phyloP scores from a whole-genome alignment of 371 early-diverging fungal genomes.

The Mucor lusitanicus region DNA sequence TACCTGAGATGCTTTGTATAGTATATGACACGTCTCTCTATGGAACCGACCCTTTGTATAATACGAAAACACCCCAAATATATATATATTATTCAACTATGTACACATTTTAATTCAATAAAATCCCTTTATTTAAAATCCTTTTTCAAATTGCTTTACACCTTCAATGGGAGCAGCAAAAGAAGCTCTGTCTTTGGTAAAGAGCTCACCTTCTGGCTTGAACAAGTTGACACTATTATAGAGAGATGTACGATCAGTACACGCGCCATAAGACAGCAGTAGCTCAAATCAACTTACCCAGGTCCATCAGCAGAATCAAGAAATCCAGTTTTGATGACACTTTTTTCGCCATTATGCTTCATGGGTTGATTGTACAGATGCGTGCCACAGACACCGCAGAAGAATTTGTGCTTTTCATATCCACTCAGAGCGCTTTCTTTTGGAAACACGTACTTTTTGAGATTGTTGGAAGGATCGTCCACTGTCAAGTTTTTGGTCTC shows the following conservation, averaged over 20 bases:
- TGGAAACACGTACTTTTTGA: slow-evolving; percentile 23
- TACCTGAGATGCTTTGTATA: slow-evolving; percentile 9
- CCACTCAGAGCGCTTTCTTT: slow-evolving; percentile 18
- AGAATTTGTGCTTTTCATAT: slow-evolving; percentile 31
- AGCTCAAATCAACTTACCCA: slow-evolving; percentile 4
- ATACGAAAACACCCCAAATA: not conserved
- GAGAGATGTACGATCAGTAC: no score
- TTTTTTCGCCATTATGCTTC: slow-evolving; percentile 26
- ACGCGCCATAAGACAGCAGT: not conserved
- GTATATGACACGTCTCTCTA: not conserved
- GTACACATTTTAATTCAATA: not conserved
- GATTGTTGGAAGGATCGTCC: slow-evolving; percentile 14
- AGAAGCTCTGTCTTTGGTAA: slow-evolving; percentile 29
- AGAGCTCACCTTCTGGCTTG: slow-evolving; percentile 17
- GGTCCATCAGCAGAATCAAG: slow-evolving; percentile 10
- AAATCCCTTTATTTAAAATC: not conserved
- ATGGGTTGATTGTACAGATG: slow-evolving; percentile 27
- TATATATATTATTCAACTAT: not conserved
- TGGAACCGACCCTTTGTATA: not conserved
- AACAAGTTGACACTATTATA: slow-evolving; percentile 14
- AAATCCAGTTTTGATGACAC: slow-evolving; percentile 28
- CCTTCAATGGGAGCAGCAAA: slow-evolving; percentile 25
- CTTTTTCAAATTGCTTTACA: slow-evolving; percentile 17
- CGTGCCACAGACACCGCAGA: slow-evolving; percentile 29
- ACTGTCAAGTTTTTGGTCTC: slow-evolving; percentile 14